phyloP scores from a whole-genome alignment of 2,329 filamentous ascomycete species.

The Xylariaceae sp. region DNA sequence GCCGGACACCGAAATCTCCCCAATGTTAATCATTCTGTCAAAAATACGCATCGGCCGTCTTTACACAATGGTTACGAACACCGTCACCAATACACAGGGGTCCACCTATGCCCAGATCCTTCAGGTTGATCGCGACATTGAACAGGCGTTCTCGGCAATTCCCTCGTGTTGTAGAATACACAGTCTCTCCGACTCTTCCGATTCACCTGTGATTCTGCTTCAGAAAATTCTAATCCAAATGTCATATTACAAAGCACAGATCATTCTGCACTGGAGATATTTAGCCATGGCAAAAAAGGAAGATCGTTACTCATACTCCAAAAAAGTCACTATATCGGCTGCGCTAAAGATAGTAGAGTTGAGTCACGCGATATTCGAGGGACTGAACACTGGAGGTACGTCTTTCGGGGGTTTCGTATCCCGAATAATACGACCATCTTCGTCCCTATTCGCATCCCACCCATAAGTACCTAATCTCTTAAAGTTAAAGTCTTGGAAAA shows the following conservation, averaged over 20 bases:
- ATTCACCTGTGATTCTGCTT: conserved; percentile 26
- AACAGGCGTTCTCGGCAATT: conserved; percentile 21
- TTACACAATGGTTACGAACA: conserved; percentile 15
- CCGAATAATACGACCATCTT: no score
- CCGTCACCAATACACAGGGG: conserved; percentile 18
- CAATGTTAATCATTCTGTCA: conserved; percentile 23
- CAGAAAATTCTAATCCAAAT: conserved; percentile 28
- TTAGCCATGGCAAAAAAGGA: conserved; percentile 18
- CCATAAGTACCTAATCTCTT: no score
- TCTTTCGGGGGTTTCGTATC: no score
- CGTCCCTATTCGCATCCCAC: no score
- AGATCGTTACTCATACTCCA: conserved; percentile 25
- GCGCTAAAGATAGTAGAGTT: conserved; percentile 18
- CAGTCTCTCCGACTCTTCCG: conserved; percentile 19
- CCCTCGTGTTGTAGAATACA: conserved; percentile 24
- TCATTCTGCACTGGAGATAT: conserved; percentile 33
- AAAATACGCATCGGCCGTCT: conserved; percentile 21
- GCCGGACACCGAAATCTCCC: conserved; percentile 31
- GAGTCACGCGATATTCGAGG: conserved; percentile 14
- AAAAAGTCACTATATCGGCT: conserved; percentile 13
- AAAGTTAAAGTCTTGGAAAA: no score
- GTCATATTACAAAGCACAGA: conserved; percentile 29
- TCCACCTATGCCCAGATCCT: conserved; percentile 20
- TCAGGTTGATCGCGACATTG: conserved; percentile 23
- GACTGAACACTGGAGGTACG: conserved; percentile 12